These are phyloP conservation scores for Cercospora canescens DNA, from an alignment of 2,329 filamentous ascomycete species.

Conservation along the genomic window DNA sequence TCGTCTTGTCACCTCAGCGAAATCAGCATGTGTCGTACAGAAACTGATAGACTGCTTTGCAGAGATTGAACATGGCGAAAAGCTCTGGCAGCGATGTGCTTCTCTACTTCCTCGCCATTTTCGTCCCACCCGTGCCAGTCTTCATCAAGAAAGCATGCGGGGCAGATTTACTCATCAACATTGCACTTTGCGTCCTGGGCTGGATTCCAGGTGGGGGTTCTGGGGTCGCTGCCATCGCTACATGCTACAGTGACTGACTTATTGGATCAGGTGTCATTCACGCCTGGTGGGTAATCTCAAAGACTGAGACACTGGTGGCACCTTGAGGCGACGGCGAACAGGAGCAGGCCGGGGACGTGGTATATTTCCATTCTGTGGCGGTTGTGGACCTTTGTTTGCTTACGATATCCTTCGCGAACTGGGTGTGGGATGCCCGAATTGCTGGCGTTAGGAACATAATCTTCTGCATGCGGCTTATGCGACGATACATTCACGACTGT, in stretches of 20 bases:
- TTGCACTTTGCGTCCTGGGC: constrained; percentile 75
- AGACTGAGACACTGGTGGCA: not conserved
- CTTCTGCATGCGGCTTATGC: not conserved
- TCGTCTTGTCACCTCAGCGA: not conserved
- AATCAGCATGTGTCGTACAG: not conserved
- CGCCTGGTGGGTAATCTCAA: constrained; percentile 24
- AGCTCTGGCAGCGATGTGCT: constrained; percentile 17
- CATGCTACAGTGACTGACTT: not conserved
- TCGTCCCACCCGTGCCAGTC: constrained; percentile 84
- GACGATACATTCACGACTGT: not conserved
- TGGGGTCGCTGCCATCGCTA: too few species aligned
- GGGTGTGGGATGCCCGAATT: not conserved
- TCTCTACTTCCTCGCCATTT: constrained; percentile 57
- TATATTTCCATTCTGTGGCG: not conserved
- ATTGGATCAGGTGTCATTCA: constrained; percentile 68
- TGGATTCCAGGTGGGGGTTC: constrained; percentile 41
- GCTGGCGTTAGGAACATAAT: not conserved
- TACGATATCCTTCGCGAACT: not conserved
- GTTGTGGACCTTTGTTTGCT: not conserved
- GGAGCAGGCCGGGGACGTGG: not conserved
- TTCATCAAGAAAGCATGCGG: constrained; percentile 87
- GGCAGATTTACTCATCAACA: constrained; percentile 83
- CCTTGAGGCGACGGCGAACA: not conserved
- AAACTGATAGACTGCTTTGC: not conserved
- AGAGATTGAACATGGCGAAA: not conserved